A percentile compares a stretch with the other conserved stretches of the same genome.
Conservation (phyloP, 495 filamentous ascomycete species). For the Chaetomium tenue region DNA sequence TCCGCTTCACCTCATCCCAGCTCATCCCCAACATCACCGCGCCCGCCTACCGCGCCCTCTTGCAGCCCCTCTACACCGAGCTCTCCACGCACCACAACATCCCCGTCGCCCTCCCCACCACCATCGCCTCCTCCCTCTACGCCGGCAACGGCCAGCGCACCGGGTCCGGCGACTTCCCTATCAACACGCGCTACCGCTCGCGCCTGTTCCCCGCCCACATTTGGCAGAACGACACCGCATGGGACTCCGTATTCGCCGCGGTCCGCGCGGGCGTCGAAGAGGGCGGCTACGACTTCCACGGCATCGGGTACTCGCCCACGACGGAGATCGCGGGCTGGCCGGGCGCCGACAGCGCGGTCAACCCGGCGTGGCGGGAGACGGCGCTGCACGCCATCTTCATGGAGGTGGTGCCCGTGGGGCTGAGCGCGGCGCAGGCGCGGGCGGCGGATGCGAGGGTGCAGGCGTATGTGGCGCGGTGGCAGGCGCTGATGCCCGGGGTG, state of each 20-base stretch:
- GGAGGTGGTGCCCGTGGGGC: conserved; percentile 30
- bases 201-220: conserved; percentile 54
- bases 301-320: conserved; percentile 44
- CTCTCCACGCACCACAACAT: conserved; percentile 33
- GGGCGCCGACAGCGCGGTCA: conserved; percentile 47
- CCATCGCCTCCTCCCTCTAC: conserved; percentile 24
- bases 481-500: conserved; percentile 36
- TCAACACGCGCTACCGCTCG: conserved; percentile 45
- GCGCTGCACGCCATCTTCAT: conserved; percentile 54
- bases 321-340: conserved; percentile 36
- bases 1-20: conserved; percentile 36
- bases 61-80: conserved; percentile 47
- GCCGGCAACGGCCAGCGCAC: conserved; percentile 19
- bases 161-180: conserved; percentile 28
- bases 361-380: conserved; percentile 55
- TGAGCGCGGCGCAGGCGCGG: conserved; percentile 32
- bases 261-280: conserved; percentile 48
- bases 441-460: conserved; percentile 27
- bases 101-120: conserved; percentile 34
- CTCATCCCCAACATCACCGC: conserved; percentile 34
- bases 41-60: conserved; percentile 38
- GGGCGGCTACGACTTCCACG: conserved; percentile 46
- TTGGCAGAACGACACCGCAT: conserved; percentile 45
- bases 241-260: conserved; percentile 48
- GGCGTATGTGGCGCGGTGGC: conserved; percentile 34